Base-by-base conservation (phyloP, 208 protist species). In the Acanthamoeba royreba region DNA sequence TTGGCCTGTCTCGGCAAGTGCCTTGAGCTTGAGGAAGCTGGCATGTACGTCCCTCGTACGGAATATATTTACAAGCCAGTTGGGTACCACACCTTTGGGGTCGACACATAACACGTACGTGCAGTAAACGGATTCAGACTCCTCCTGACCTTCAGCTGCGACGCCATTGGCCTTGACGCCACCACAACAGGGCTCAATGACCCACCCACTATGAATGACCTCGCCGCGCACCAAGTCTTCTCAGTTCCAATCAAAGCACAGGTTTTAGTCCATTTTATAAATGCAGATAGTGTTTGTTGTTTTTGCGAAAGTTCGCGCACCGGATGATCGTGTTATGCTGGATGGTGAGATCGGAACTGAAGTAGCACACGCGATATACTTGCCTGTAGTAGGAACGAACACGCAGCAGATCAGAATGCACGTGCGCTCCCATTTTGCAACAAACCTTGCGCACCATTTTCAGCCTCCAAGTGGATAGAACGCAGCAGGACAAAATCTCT, bases 1-100 rank as follows among this genome's bases (percentile, higher is more conserved):
- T n/a, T n/a, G n/a, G n/a, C n/a, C n/a, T n/a, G n/a, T n/a, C n/a
- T n/a, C n/a, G n/a, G n/a, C n/a, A n/a, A n/a, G n/a, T n/a, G n/a
- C n/a, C n/a, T n/a, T n/a, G n/a, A n/a, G n/a, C n/a, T n/a, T n/a
- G n/a, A n/a, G n/a, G n/a, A n/a, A n/a, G n/a, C n/a, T n/a, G 4
- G 55, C 55, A 28, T 66, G 55, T 4, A 83, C 42, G 72, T 83
- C 72, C 35, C 42, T 49, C 13, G 72, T 28, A 17, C 45, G 72
- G 42, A 83, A 83, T 38, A 83, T 83, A 89, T 89, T 89, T 52
- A 89, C 81, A 89, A 89, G 45, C 40, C 40, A 89, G 81, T 35
- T 52, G 46, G 81, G 81, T 7, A 89, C 49, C 40, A 31, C 19
- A n/a, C 81, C 81, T 7, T 58, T 63, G 40, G 40, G 15, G 47